These are phyloP conservation scores for Trichosporon sp. DNA, from an alignment of 1,284 basidiomycete species.

Conservation along the genomic window DNA sequence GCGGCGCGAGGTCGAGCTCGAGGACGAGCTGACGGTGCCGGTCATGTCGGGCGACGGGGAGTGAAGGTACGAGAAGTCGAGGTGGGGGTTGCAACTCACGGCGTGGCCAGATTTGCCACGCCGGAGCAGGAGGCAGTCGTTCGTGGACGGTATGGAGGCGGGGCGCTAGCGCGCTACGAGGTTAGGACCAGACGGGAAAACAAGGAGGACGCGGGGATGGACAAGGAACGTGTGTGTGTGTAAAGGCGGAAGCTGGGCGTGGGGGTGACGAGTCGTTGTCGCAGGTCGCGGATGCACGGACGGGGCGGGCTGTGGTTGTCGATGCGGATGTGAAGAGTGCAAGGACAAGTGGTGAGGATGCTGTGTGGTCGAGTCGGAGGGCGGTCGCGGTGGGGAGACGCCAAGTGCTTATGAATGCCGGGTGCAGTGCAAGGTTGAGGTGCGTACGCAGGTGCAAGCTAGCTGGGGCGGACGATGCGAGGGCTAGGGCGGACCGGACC, in stretches of 20 bases:
- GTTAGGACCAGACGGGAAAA: not conserved
- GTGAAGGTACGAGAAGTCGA: not conserved
- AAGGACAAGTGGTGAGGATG: not conserved
- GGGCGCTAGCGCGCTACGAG: not conserved
- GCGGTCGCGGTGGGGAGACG: not conserved
- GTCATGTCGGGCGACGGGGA: not conserved
- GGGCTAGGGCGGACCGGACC: not conserved
- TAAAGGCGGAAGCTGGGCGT: not conserved
- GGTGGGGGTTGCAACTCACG: not conserved
- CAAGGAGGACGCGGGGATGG: not conserved
- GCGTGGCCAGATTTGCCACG: slow-evolving; percentile 1
- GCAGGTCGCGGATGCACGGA: not conserved
- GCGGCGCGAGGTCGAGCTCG: not conserved
- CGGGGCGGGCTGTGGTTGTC: not conserved
- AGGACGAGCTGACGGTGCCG: not conserved
- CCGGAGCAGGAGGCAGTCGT: not conserved
- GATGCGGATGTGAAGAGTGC: not conserved
- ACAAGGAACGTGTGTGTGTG: not conserved
- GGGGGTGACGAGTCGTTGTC: not conserved
- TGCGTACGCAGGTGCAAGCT: not conserved
- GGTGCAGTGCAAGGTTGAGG: not conserved
- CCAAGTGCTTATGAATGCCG: not conserved
- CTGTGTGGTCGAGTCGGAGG: not conserved
- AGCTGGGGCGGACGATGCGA: not conserved
- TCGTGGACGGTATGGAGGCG: not conserved